phyloP scores from a whole-genome alignment of 306 rosid genomes.

The Cucurbita argyrosperma region DNA sequence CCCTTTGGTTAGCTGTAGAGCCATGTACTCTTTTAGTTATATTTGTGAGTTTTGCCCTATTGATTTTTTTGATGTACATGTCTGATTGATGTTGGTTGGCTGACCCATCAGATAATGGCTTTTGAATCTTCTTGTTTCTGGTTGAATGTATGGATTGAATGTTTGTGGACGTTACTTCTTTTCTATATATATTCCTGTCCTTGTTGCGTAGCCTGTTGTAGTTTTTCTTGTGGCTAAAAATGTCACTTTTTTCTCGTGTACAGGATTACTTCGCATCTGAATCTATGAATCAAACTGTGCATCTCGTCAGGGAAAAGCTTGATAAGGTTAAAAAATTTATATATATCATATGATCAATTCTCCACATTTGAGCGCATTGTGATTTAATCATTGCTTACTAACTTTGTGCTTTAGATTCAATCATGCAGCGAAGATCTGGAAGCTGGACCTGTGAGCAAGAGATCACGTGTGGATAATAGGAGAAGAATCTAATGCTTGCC shows the following conservation, averaged over 20 bases:
- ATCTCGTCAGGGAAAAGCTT: conserved; percentile 63
- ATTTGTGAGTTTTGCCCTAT: not conserved
- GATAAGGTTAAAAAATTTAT: conserved; percentile 45
- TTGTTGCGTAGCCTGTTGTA: conserved; percentile 3
- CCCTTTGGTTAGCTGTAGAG: not conserved
- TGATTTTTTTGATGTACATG: not conserved
- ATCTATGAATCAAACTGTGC: conserved; percentile 80
- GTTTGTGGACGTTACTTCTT: not conserved
- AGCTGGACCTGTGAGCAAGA: conserved; percentile 47
- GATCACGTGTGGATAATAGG: conserved; percentile 55
- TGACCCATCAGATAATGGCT: not conserved
- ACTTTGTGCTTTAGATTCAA: conserved; percentile 34
- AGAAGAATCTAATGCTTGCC: conserved; percentile 49
- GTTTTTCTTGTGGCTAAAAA: conserved; percentile 4
- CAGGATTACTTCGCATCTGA: conserved; percentile 75
- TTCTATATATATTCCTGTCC: not conserved
- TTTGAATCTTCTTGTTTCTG: not conserved
- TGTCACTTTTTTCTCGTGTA: conserved; percentile 5
- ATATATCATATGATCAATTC: not conserved
- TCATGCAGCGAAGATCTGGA: conserved; percentile 40
- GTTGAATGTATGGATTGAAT: not conserved
- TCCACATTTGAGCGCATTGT: not conserved
- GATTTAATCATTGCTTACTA: not conserved
- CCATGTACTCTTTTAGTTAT: too few species aligned
- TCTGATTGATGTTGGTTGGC: not conserved